A percentile compares a stretch with the other conserved stretches of the same genome.
phyloP scores from a whole-genome alignment of 1,139 yeast species.

The Debaryomyces coudertii region DNA sequence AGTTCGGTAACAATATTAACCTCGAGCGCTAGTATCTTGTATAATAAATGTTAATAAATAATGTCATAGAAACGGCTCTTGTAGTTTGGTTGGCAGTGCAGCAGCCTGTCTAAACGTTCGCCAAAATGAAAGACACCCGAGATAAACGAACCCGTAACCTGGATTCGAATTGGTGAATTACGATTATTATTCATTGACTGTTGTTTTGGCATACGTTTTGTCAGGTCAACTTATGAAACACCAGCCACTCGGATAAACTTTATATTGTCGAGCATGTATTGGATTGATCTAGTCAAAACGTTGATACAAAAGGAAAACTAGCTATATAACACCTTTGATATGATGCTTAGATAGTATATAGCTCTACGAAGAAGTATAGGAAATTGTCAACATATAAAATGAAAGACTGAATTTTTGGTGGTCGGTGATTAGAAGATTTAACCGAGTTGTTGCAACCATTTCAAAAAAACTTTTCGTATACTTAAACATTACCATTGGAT shows the following conservation, averaged over 20 bases:
- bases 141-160: no score
- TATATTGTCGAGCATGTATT: neutral
- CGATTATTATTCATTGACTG: no score
- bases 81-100: neutral
- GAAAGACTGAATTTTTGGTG: neutral
- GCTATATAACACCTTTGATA: neutral
- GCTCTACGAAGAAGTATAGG: neutral
- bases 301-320: neutral
- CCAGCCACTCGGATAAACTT: neutral
- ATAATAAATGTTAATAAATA: slow-evolving; percentile 6
- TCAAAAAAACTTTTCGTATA: neutral
- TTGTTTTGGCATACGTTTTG: no score
- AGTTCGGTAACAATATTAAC: slow-evolving; percentile 88
- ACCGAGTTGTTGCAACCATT: slow-evolving; percentile 8
- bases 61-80: slow-evolving; percentile 1
- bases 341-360: neutral
- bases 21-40: slow-evolving; percentile 54
- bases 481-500: neutral
- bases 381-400: neutral
- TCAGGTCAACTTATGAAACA: neutral
- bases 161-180: no score
- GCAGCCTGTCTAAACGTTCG: neutral
- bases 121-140: no score
- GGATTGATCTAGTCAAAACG: neutral
- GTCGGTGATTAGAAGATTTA: neutral